Conservation (phyloP, 2,329 filamentous ascomycete species). For the Juglanconis sp. region DNA sequence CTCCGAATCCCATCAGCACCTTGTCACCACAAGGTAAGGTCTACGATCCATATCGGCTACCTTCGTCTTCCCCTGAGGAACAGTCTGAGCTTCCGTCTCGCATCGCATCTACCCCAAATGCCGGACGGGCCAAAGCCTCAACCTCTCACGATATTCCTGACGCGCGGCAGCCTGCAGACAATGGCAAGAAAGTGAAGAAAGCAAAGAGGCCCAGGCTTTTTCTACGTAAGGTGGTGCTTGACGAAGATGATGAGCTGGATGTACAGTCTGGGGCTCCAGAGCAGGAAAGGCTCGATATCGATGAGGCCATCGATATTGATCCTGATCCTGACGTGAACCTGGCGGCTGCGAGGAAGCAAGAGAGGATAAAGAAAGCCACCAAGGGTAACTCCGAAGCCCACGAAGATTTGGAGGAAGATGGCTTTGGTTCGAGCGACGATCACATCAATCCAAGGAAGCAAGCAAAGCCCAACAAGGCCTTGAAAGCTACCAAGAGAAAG, state of each 20-base stretch:
- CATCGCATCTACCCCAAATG: background rate
- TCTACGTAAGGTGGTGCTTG: constrained; percentile 4
- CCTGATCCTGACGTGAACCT: background rate
- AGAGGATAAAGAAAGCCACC: background rate
- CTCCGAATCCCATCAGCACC: background rate
- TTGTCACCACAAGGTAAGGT: background rate
- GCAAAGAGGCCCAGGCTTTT: background rate
- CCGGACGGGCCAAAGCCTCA: too few species aligned
- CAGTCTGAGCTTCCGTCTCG: background rate
- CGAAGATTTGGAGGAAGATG: background rate
- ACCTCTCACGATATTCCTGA: background rate
- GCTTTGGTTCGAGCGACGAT: background rate
- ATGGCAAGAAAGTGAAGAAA: background rate
- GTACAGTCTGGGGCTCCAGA: background rate
- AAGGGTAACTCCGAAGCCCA: background rate
- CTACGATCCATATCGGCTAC: constrained; percentile 6
- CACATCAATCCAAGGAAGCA: background rate
- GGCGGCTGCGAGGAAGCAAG: background rate
- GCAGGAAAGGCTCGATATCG: too few species aligned
- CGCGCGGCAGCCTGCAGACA: background rate
- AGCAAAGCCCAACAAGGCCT: background rate
- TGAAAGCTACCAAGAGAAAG: background rate
- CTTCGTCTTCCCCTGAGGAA: constrained; percentile 8
- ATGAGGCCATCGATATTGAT: background rate
- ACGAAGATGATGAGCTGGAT: constrained; percentile 10